Evolutionary conservation across 164 flowering plant species (phyloP).

Genomic region (Litsea cubeba): DNA sequence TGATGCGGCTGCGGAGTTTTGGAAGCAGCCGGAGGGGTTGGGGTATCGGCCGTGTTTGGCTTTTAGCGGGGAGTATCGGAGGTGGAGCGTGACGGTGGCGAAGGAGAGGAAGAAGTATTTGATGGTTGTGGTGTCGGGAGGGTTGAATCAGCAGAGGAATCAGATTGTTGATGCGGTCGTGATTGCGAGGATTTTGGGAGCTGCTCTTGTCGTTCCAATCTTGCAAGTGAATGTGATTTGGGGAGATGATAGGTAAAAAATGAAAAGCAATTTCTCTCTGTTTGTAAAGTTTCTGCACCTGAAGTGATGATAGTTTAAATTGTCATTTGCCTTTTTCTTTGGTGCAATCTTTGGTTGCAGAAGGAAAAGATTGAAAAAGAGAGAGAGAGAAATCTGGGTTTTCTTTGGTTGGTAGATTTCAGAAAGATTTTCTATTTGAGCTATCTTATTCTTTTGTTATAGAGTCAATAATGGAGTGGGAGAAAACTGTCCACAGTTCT

Average conservation of each 20-base stretch:
- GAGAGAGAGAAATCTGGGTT: no score
- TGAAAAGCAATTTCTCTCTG: not conserved
- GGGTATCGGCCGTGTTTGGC: constrained; percentile 74
- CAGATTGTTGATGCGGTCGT: constrained; percentile 98
- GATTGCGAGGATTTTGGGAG: constrained; percentile 91
- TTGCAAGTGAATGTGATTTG: constrained; percentile 92
- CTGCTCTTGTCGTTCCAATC: constrained; percentile 85
- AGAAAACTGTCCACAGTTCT: no score
- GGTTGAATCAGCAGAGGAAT: constrained; percentile 97
- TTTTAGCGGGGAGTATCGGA: constrained; percentile 53
- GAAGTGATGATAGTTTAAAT: not conserved
- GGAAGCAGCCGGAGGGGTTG: constrained; percentile 86
- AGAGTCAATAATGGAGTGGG: no score
- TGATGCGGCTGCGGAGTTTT: constrained; percentile 33
- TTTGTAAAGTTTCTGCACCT: not conserved
- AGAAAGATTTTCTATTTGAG: no score
- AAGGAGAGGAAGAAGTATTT: constrained; percentile 61
- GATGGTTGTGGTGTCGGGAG: constrained; percentile 92
- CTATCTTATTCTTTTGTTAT: not conserved
- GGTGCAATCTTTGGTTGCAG: no score
- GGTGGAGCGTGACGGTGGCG: constrained; percentile 30
- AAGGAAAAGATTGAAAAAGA: no score
- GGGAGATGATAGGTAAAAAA: constrained; percentile 88
- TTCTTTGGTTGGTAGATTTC: no score
- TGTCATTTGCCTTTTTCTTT: not conserved